A percentile compares a stretch with the other conserved stretches of the same genome.
phyloP scores from a whole-genome alignment of 345 rosid species.

The Cardamine resedifolia region DNA sequence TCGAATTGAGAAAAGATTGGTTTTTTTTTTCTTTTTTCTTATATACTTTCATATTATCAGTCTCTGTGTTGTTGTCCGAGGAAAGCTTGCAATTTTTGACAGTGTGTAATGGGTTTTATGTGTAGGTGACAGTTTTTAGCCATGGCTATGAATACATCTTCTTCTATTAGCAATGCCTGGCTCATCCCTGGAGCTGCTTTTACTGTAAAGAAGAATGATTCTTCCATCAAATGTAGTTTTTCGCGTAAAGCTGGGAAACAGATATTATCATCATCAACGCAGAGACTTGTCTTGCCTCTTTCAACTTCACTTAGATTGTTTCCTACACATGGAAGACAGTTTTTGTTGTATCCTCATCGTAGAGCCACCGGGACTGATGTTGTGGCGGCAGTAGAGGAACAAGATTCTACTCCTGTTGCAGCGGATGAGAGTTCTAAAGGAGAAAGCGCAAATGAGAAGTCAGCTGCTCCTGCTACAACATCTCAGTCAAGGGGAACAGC shows the following conservation, averaged over 20 bases:
- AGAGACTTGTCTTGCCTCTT: slow-evolving; percentile 45
- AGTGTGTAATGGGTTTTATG: not conserved
- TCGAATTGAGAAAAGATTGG: slow-evolving; percentile 2
- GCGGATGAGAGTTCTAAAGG: slow-evolving; percentile 42
- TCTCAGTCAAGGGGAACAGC: slow-evolving; percentile 46
- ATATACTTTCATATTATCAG: not conserved
- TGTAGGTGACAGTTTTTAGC: slow-evolving; percentile 25
- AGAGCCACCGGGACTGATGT: slow-evolving; percentile 70
- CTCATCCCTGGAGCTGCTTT: slow-evolving; percentile 60
- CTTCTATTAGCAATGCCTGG: slow-evolving; percentile 55
- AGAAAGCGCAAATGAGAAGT: slow-evolving; percentile 36
- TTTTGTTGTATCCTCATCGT: slow-evolving; percentile 43
- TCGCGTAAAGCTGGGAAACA: slow-evolving; percentile 45
- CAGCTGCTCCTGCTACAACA: slow-evolving; percentile 40
- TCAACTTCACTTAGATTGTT: slow-evolving; percentile 51
- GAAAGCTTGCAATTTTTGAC: slow-evolving; percentile 3
- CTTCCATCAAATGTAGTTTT: slow-evolving; percentile 48
- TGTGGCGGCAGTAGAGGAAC: slow-evolving; percentile 64
- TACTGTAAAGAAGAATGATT: slow-evolving; percentile 41
- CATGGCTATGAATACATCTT: slow-evolving; percentile 62
- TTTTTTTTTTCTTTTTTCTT: not conserved
- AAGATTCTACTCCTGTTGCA: slow-evolving; percentile 50
- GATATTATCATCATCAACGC: slow-evolving; percentile 40
- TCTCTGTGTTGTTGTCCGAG: not conserved
- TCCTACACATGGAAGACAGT: slow-evolving; percentile 45